Evolutionary conservation across 345 rosid genomes (phyloP).

Genomic region (Camelina laxa): DNA sequence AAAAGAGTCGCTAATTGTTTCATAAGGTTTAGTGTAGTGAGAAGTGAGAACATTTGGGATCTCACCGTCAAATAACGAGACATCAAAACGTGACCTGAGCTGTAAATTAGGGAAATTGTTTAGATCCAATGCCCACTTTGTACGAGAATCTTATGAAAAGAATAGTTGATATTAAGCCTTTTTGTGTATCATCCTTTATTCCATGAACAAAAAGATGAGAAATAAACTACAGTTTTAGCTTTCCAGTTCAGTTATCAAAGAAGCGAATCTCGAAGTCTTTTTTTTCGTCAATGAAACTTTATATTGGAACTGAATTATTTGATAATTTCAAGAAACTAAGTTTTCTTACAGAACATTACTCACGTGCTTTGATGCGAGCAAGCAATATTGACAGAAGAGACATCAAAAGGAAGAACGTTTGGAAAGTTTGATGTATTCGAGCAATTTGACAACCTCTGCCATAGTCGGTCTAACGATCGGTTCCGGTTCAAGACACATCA

Average conservation of each 20-base stretch:
- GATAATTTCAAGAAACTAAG: slow-evolving; percentile 16
- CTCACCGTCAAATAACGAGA: slow-evolving; percentile 14
- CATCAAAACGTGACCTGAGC: slow-evolving; percentile 38
- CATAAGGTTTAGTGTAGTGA: slow-evolving; percentile 3
- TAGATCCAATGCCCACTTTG: slow-evolving; percentile 36
- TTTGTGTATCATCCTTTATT: slow-evolving; percentile 16
- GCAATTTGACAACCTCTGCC: slow-evolving; percentile 86
- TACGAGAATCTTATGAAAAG: slow-evolving; percentile 27
- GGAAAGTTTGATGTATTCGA: slow-evolving; percentile 55
- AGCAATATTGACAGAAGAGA: background rate
- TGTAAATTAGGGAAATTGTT: slow-evolving; percentile 26
- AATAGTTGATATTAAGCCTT: background rate
- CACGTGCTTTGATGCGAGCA: background rate
- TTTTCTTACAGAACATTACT: slow-evolving; percentile 2
- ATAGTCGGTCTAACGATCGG: slow-evolving; percentile 79
- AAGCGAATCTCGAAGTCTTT: slow-evolving; percentile 42
- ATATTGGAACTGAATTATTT: slow-evolving; percentile 26
- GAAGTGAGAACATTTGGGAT: slow-evolving; percentile 13
- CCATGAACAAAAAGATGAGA: background rate
- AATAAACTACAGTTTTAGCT: slow-evolving; percentile 21
- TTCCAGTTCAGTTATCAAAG: slow-evolving; percentile 29
- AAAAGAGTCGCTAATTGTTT: background rate
- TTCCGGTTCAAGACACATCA: slow-evolving; percentile 84
- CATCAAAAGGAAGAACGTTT: slow-evolving; percentile 36
- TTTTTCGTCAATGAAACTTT: slow-evolving; percentile 14